These are phyloP conservation scores for Ceraceosorus guamensis DNA, from an alignment of 1,284 basidiomycete genomes.

Conservation along the genomic window DNA sequence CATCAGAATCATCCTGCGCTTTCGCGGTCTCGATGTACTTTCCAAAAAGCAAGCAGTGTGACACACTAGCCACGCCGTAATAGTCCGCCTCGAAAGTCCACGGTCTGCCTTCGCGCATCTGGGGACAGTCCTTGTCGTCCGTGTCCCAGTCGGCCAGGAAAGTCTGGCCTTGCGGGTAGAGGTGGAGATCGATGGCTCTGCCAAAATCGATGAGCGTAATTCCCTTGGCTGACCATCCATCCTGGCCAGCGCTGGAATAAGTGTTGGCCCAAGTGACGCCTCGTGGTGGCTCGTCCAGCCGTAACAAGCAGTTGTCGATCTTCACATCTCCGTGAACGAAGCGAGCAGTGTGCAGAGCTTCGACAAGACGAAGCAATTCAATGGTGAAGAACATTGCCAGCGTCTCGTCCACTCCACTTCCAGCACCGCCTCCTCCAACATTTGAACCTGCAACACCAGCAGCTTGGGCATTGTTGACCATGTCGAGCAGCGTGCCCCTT, in stretches of 20 bases:
- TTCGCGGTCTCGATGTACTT: constrained; percentile 60
- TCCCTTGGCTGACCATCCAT: constrained; percentile 81
- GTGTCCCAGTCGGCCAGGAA: constrained; percentile 79
- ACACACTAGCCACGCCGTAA: constrained; percentile 82
- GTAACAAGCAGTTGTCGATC: constrained; percentile 94
- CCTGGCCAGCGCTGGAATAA: constrained; percentile 68
- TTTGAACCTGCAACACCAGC: constrained; percentile 51
- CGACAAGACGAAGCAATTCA: constrained; percentile 76
- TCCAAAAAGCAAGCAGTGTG: constrained; percentile 92
- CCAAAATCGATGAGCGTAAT: constrained; percentile 94
- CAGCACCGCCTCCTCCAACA: constrained; percentile 14
- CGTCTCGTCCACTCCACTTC: constrained; percentile 70
- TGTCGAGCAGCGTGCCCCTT: constrained; percentile 86
- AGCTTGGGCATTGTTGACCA: constrained; percentile 64
- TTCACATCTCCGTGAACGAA: constrained; percentile 98
- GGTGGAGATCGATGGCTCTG: constrained; percentile 72
- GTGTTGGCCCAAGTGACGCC: constrained; percentile 62
- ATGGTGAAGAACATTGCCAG: constrained; percentile 91
- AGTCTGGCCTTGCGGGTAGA: constrained; percentile 55
- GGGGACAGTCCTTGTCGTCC: constrained; percentile 73
- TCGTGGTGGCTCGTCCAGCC: constrained; percentile 68
- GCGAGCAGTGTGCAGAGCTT: constrained; percentile 69
- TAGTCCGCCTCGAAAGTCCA: constrained; percentile 97
- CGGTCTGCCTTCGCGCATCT: constrained; percentile 71
- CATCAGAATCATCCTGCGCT: constrained; percentile 2